Evolutionary conservation across 2,329 filamentous ascomycete species (phyloP).

Genomic region (Colletotrichum godetiae): DNA sequence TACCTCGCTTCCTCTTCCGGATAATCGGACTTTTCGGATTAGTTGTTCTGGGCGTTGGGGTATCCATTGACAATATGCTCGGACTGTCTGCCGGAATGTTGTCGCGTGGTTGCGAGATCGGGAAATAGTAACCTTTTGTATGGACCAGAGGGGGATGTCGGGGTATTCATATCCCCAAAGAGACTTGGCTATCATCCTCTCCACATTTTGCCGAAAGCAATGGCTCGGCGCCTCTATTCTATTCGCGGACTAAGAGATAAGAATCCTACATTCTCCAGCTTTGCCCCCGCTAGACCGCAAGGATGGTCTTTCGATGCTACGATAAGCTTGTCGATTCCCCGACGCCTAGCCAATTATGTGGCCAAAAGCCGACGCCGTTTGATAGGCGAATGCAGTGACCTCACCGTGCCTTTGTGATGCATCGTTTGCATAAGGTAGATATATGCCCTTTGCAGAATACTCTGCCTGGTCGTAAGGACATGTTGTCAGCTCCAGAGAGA

Average conservation of each 20-base stretch:
- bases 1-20: conserved; percentile 28
- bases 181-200: conserved; percentile 3
- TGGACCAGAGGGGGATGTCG: conserved; percentile 23
- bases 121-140: neutral
- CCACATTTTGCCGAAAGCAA: conserved; percentile 28
- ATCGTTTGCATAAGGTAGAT: conserved; percentile 12
- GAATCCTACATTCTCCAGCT: conserved; percentile 18
- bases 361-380: conserved; percentile 4
- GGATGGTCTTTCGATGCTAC: conserved; percentile 17
- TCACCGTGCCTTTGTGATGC: conserved; percentile 7
- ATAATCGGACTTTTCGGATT: conserved; percentile 15
- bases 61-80: conserved; percentile 18
- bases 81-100: neutral
- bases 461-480: neutral
- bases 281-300: conserved; percentile 19
- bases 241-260: conserved; percentile 17
- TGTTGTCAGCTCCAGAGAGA: neutral
- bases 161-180: conserved; percentile 19
- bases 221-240: neutral
- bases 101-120: conserved; percentile 12
- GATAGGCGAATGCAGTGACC: conserved; percentile 33
- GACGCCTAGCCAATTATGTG: conserved; percentile 9
- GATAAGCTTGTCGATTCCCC: conserved; percentile 22
- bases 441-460: conserved; percentile 8
- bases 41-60: neutral